phyloP scores from a whole-genome alignment of 805 yeast genomes.

The Ogataea pilisensis region DNA sequence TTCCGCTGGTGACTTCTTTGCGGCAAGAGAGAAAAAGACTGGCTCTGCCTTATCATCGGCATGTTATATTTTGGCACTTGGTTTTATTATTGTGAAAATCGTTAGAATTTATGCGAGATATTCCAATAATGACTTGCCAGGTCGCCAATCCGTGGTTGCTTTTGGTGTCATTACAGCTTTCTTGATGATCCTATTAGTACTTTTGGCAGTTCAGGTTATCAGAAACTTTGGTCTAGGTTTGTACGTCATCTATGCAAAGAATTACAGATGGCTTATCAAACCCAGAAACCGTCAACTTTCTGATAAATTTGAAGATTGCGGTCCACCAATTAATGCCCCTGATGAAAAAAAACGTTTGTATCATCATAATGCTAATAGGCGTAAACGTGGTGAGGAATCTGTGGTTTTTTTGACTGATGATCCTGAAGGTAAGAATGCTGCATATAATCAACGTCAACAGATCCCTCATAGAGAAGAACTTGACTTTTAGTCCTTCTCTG shows the following conservation, averaged over 20 bases:
- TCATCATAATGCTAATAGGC: too few relatives aligned
- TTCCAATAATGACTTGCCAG: slow-evolving; percentile 35
- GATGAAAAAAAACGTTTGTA: too few relatives aligned
- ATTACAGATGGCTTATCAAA: slow-evolving; percentile 13
- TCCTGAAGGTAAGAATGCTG: too few relatives aligned
- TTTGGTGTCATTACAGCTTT: slow-evolving; percentile 37
- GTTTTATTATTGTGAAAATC: slow-evolving; percentile 38
- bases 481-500: too few relatives aligned
- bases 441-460: too few relatives aligned
- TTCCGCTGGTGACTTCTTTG: slow-evolving; percentile 33
- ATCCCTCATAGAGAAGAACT: too few relatives aligned
- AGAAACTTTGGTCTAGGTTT: slow-evolving; percentile 12
- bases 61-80: slow-evolving; percentile 32
- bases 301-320: too few relatives aligned
- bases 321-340: too few relatives aligned
- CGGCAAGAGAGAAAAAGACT: slow-evolving; percentile 29
- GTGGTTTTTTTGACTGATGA: too few relatives aligned
- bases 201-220: slow-evolving; percentile 8
- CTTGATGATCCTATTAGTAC: slow-evolving; percentile 29
- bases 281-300: too few relatives aligned
- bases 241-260: slow-evolving; percentile 9
- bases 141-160: slow-evolving; percentile 37
- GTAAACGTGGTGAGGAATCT: too few relatives aligned
- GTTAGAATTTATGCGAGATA: slow-evolving; percentile 30
- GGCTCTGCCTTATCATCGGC: slow-evolving; percentile 23